Evolutionary conservation across 257 asterid species (phyloP).

Genomic region (Handroanthus guayacan): DNA sequence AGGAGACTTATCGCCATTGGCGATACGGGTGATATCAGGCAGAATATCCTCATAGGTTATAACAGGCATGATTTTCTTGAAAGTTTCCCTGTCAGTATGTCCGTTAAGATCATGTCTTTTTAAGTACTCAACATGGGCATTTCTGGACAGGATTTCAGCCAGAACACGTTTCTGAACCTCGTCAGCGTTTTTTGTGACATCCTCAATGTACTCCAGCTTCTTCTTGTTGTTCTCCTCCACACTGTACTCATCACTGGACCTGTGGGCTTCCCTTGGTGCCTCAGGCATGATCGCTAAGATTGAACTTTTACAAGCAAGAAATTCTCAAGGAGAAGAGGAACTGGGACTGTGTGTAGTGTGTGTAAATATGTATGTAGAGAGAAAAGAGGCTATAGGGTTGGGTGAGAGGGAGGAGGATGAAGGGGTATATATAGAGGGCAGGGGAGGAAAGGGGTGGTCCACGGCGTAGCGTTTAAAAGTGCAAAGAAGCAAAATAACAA

Average conservation of each 20-base stretch:
- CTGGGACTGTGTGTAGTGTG: neutral
- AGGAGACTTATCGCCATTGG: slow-evolving; percentile 35
- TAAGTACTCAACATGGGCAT: slow-evolving; percentile 65
- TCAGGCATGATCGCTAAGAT: slow-evolving; percentile 59
- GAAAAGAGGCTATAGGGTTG: slow-evolving; percentile 32
- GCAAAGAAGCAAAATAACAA: slow-evolving; percentile 18
- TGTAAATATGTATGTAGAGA: neutral
- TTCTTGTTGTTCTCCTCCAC: slow-evolving; percentile 48
- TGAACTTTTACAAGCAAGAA: neutral
- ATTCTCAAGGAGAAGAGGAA: neutral
- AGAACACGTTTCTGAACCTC: slow-evolving; percentile 59
- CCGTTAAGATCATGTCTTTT: slow-evolving; percentile 57
- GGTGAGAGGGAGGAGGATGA: slow-evolving; percentile 29
- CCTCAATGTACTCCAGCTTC: slow-evolving; percentile 66
- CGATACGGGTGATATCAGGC: slow-evolving; percentile 52
- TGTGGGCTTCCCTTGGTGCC: slow-evolving; percentile 48
- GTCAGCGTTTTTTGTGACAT: slow-evolving; percentile 59
- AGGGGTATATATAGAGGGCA: slow-evolving; percentile 49
- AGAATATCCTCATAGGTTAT: slow-evolving; percentile 68
- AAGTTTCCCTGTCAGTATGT: slow-evolving; percentile 50
- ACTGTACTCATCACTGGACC: neutral
- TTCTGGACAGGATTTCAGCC: slow-evolving; percentile 58
- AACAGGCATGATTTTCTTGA: slow-evolving; percentile 70
- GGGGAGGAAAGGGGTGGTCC: slow-evolving; percentile 37
- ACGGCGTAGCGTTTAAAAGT: slow-evolving; percentile 43